phyloP scores from a whole-genome alignment of 495 filamentous ascomycete species.

The Extremus antarcticus region DNA sequence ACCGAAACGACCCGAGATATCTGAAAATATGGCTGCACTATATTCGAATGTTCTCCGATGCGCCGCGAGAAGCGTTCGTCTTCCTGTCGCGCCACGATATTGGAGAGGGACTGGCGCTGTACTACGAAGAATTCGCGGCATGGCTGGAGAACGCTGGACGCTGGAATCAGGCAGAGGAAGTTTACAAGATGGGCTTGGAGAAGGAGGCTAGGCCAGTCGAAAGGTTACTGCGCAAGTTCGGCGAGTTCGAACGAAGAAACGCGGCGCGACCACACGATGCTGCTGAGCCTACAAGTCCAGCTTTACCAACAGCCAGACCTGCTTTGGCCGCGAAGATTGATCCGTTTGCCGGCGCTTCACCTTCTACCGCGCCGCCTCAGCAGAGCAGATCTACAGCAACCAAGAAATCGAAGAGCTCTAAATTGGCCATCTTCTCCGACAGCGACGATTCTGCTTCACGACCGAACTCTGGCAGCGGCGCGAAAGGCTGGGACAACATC shows the following conservation, averaged over 20 bases:
- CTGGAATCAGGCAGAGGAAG: slow-evolving; percentile 87
- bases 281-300: slow-evolving; percentile 70
- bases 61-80: slow-evolving; percentile 82
- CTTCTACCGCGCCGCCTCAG: slow-evolving; percentile 41
- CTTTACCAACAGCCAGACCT: slow-evolving; percentile 70
- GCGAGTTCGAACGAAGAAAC: slow-evolving; percentile 74
- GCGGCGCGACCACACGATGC: slow-evolving; percentile 46
- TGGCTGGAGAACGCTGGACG: slow-evolving; percentile 79
- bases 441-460: slow-evolving; percentile 34
- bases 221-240: slow-evolving; percentile 74
- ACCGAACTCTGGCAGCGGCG: slow-evolving; percentile 17
- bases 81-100: slow-evolving; percentile 82
- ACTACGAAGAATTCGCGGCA: slow-evolving; percentile 91
- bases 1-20: slow-evolving; percentile 91
- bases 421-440: slow-evolving; percentile 89
- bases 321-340: slow-evolving; percentile 78
- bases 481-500: slow-evolving; percentile 86
- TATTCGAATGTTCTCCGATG: slow-evolving; percentile 81
- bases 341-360: slow-evolving; percentile 50
- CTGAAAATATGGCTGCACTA: slow-evolving; percentile 89
- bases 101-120: slow-evolving; percentile 80
- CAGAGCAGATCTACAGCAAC: slow-evolving; percentile 54
- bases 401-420: slow-evolving; percentile 54
- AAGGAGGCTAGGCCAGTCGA: slow-evolving; percentile 74
- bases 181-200: slow-evolving; percentile 80